Percentiles rank a stretch among this genome's conserved stretches.
Conservation (phyloP, 106 monocot species). For the Amphibolis antarctica region DNA sequence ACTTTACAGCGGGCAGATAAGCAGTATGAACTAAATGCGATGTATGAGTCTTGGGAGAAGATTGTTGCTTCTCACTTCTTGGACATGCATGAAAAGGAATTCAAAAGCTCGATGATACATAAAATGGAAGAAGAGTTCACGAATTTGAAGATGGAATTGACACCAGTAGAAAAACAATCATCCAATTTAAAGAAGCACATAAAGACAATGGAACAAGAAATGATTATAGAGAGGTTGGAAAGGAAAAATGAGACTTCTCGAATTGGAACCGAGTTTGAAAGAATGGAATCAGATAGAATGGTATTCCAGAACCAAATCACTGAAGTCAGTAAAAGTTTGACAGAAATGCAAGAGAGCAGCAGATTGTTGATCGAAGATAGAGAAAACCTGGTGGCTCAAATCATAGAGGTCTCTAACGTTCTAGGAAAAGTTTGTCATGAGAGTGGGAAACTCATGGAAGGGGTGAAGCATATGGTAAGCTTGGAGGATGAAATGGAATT, state of each 20-base stretch:
- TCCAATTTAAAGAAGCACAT: slow-evolving; percentile 1
- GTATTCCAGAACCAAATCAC: slow-evolving; percentile 14
- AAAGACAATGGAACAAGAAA: slow-evolving; percentile 2
- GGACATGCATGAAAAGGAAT: slow-evolving; percentile 1
- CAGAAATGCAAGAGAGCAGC: slow-evolving; percentile 10
- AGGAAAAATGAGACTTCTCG: slow-evolving; percentile 24
- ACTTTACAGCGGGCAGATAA: slow-evolving; percentile 20
- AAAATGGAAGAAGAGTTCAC: background rate
- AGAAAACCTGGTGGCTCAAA: slow-evolving; percentile 18
- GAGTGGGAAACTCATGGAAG: slow-evolving; percentile 21
- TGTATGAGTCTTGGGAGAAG: slow-evolving; percentile 18
- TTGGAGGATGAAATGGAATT: background rate
- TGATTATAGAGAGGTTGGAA: slow-evolving; percentile 17
- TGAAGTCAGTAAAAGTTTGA: slow-evolving; percentile 17
- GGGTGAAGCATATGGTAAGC: slow-evolving; percentile 26
- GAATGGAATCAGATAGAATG: slow-evolving; percentile 12
- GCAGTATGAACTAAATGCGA: slow-evolving; percentile 16
- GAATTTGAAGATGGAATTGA: background rate
- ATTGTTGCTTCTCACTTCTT: background rate
- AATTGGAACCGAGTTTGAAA: slow-evolving; percentile 27
- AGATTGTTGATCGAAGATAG: slow-evolving; percentile 15
- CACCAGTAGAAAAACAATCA: background rate
- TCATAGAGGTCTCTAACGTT: slow-evolving; percentile 16
- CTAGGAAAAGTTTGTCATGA: slow-evolving; percentile 13
- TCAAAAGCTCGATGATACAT: background rate